Percentiles rank a stretch among this genome's conserved stretches.
Evolutionary conservation across 768 basidiomycete species (phyloP).

Genomic region (Phanerochaete carnosa): DNA sequence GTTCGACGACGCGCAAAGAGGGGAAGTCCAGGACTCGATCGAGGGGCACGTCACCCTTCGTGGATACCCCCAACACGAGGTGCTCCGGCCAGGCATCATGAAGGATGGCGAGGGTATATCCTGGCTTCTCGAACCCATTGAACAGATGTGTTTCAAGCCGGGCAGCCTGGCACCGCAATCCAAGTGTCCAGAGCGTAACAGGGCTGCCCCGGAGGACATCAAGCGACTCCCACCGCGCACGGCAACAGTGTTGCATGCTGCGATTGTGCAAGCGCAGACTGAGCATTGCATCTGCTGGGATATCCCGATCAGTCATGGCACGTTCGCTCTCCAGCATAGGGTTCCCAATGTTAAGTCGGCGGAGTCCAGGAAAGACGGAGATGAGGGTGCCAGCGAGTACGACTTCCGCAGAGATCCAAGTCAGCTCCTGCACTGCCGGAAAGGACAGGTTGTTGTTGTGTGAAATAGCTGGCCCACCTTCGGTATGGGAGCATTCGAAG

Average conservation of each 20-base stretch:
- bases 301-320: neutral
- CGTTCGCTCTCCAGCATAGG: neutral
- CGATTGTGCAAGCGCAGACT: neutral
- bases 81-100: neutral
- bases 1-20: neutral
- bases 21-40: neutral
- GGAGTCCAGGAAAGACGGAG: neutral
- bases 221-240: neutral
- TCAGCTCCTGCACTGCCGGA: neutral
- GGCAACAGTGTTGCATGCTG: neutral
- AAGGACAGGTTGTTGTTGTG: neutral
- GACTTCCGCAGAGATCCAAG: neutral
- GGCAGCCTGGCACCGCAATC: neutral
- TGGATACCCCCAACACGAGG: neutral
- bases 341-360: neutral
- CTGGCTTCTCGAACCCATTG: neutral
- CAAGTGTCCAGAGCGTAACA: neutral
- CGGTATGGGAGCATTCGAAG: neutral
- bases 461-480: neutral
- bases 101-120: neutral
- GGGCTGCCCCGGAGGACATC: neutral
- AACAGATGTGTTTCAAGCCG: neutral
- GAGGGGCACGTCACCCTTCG: neutral
- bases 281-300: neutral
- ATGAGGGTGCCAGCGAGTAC: neutral